Evolutionary conservation across 1,284 basidiomycete genomes (phyloP).

Genomic region (Sanguinoderma infundibulare): DNA sequence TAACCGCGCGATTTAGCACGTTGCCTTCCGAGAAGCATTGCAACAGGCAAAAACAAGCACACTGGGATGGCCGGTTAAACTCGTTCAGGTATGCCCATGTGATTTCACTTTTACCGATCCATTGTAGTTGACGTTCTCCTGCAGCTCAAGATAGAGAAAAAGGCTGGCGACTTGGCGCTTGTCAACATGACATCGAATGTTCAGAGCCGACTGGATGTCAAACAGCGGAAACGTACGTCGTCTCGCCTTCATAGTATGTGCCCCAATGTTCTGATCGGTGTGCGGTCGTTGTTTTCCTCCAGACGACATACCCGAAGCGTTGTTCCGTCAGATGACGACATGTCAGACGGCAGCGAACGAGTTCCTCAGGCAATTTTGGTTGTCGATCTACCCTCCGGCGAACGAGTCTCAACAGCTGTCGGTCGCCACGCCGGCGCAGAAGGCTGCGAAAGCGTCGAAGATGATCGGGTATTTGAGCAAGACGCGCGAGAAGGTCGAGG

Average conservation of each 20-base stretch:
- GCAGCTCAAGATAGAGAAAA: conserved; percentile 63
- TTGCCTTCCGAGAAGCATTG: conserved; percentile 51
- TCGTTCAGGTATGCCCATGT: conserved; percentile 53
- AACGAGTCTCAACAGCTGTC: conserved; percentile 56
- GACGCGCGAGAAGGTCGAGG: conserved; percentile 82
- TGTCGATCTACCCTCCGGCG: conserved; percentile 80
- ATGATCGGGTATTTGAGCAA: conserved; percentile 84
- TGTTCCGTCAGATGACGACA: conserved; percentile 84
- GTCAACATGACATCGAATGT: conserved; percentile 82
- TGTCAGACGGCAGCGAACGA: conserved; percentile 94
- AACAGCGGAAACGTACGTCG: conserved; percentile 62
- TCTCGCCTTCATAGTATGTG: neutral
- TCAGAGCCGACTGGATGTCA: conserved; percentile 64
- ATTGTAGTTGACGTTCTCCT: too few species aligned
- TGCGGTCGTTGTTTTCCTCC: conserved; percentile 3
- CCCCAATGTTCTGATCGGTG: neutral
- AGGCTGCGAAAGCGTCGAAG: conserved; percentile 77
- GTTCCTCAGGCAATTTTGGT: conserved; percentile 96
- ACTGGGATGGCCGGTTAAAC: conserved; percentile 59
- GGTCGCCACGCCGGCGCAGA: conserved; percentile 61
- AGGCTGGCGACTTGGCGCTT: conserved; percentile 68
- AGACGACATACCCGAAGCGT: conserved; percentile 81
- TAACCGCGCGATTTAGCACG: conserved; percentile 32
- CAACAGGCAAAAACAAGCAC: conserved; percentile 51
- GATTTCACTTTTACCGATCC: conserved; percentile 7